Evolutionary conservation across 345 rosid genomes (phyloP).

Genomic region (Pistacia atlantica): DNA sequence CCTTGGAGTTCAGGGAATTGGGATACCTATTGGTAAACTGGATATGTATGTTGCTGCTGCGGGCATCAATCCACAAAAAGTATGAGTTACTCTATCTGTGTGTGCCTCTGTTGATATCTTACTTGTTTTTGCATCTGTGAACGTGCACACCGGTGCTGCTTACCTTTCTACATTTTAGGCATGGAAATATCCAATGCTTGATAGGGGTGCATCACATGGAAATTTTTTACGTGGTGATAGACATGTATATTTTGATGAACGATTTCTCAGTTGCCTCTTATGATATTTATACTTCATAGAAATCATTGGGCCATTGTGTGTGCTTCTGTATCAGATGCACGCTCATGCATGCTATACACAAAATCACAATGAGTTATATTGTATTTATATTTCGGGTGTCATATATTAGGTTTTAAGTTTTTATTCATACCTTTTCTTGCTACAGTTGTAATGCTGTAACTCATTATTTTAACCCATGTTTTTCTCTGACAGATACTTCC

Average conservation of each 20-base stretch:
- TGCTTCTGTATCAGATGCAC: not conserved
- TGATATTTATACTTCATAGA: not conserved
- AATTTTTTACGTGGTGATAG: not conserved
- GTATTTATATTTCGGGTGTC: not conserved
- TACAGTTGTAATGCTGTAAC: conserved; percentile 12
- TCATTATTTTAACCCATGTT: conserved; percentile 16
- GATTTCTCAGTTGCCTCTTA: not conserved
- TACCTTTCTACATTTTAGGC: not conserved
- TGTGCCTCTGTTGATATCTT: not conserved
- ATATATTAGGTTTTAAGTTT: not conserved
- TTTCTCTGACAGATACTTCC: conserved; percentile 71
- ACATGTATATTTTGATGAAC: not conserved
- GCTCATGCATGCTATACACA: not conserved
- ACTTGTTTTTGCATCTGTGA: not conserved
- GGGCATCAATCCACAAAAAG: conserved; percentile 93
- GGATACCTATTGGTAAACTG: conserved; percentile 96
- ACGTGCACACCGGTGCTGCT: not conserved
- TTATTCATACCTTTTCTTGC: conserved; percentile 5
- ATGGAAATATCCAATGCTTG: not conserved
- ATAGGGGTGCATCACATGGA: not conserved
- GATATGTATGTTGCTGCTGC: conserved; percentile 99
- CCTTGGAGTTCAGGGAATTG: conserved; percentile 98
- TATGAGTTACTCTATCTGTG: conserved; percentile 34
- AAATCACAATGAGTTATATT: not conserved
- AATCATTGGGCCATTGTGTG: not conserved